Percentiles rank a stretch among this genome's conserved stretches.
Evolutionary conservation across 192 early-diverging fungal genomes (phyloP).

Genomic region (Lobosporangium transversale): DNA sequence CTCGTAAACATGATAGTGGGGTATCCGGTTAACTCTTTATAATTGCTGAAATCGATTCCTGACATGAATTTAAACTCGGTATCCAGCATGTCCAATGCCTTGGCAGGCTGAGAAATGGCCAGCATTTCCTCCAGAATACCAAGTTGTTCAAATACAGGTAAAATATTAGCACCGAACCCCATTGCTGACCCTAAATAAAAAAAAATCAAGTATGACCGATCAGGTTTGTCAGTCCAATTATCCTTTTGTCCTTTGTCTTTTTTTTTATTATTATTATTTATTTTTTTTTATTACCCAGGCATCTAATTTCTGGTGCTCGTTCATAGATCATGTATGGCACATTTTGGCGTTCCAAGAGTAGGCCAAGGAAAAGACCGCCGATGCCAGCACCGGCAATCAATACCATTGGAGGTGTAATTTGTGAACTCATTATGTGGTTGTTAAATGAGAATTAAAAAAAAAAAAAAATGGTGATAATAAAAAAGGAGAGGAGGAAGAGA

Average conservation of each 20-base stretch:
- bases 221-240: not conserved
- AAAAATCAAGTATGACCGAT: not conserved
- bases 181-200: not conserved
- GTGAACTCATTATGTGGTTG: too few relatives aligned
- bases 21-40: conserved; percentile 11
- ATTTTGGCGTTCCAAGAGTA: conserved; percentile 3
- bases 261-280: not conserved
- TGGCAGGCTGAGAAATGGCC: not conserved
- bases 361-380: conserved; percentile 1
- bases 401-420: conserved; percentile 4
- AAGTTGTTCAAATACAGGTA: conserved; percentile 20
- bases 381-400: conserved; percentile 18
- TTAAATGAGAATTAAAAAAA: too few relatives aligned
- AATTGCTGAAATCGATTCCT: not conserved
- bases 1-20: conserved; percentile 3
- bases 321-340: conserved; percentile 22
- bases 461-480: too few relatives aligned
- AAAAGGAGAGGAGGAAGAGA: too few relatives aligned
- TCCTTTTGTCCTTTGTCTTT: not conserved
- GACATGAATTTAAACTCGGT: not conserved
- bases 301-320: conserved; percentile 9
- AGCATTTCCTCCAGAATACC: conserved; percentile 4
- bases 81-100: conserved; percentile 1
- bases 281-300: conserved; percentile 8
- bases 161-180: conserved; percentile 13